Evolutionary conservation across 441 rosid genomes (phyloP), one percentile per base, ranked within the genome.

Genomic region (Syzygium malaccense): DNA sequence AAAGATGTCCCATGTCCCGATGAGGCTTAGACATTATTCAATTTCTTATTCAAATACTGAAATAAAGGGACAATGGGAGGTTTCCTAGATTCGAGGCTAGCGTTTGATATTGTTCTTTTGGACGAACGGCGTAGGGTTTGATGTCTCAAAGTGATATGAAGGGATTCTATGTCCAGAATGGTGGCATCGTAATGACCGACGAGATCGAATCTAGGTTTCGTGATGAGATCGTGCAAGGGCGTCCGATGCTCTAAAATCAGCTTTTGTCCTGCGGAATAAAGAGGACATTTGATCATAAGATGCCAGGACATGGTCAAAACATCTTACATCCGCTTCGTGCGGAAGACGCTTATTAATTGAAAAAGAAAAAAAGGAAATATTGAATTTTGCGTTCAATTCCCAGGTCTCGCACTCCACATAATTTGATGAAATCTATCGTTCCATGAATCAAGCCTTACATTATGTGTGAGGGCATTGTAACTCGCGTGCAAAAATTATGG

Each of bases 261-360:
- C 10, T 26, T 58, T 26, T 62, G 33, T n/a, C 10, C 4, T 2
- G 4, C 1, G 5, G 10, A n/a, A n/a, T 7, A 62, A 62, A 62
- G 4, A 14, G 19, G 30, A 62, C 19, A 7, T 62, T 62, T 62
- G 2, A 62, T 62, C 4, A n/a, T 14, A 62, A 62, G 10, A n/a
- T 14, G n/a, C 1, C 2, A 0, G 2, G 9, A n/a, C 1, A 14
- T 62, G 19, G 17, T 4, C 18, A 54, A 49, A 15, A 14, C 18
- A 54, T 14, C 15, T 54, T 54, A 54, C 18, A 54, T 17, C 5
- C 55, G 33, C 1, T 62, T 14, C 1, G 5, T 62, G 19, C 1
- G 4, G 17, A n/a, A 14, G 0, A n/a, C 0, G 3, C 71, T 62
- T n/a, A 62, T 1, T 14, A 62, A 62, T 6, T 14, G 0, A 62